Evolutionary conservation across 2,329 filamentous ascomycete species (phyloP).

Genomic region (Colletotrichum phormii): DNA sequence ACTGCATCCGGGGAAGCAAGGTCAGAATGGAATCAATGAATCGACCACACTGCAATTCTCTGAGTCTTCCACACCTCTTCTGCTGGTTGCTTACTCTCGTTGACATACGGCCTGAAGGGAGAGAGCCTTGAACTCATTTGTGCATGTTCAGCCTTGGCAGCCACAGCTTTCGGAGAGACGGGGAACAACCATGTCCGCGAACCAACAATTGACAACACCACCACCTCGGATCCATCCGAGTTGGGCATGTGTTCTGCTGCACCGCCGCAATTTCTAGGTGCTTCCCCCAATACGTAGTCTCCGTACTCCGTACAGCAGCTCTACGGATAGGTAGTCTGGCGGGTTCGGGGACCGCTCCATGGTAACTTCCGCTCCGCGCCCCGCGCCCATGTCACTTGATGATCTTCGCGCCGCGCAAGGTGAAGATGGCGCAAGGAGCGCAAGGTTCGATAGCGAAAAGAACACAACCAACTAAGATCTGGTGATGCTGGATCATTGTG

Average conservation of each 20-base stretch:
- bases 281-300: background rate
- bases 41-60: too few species aligned
- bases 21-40: background rate
- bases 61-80: too few species aligned
- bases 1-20: background rate
- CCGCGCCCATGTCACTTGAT: conserved; percentile 1
- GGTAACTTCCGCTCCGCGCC: background rate
- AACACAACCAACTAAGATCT: background rate
- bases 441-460: background rate
- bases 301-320: background rate
- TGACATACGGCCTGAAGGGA: background rate
- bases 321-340: background rate
- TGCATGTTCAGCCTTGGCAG: background rate
- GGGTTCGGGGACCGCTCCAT: background rate
- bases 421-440: conserved; percentile 13
- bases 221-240: conserved; percentile 7
- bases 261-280: conserved; percentile 22
- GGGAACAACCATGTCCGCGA: conserved; percentile 31
- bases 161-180: conserved; percentile 10
- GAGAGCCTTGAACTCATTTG: background rate
- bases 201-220: background rate
- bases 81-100: background rate
- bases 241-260: background rate
- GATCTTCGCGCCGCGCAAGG: conserved; percentile 9
- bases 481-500: background rate